Base-by-base conservation (phyloP, 345 rosid genomes). In the Crucihimalaya himalaica region DNA sequence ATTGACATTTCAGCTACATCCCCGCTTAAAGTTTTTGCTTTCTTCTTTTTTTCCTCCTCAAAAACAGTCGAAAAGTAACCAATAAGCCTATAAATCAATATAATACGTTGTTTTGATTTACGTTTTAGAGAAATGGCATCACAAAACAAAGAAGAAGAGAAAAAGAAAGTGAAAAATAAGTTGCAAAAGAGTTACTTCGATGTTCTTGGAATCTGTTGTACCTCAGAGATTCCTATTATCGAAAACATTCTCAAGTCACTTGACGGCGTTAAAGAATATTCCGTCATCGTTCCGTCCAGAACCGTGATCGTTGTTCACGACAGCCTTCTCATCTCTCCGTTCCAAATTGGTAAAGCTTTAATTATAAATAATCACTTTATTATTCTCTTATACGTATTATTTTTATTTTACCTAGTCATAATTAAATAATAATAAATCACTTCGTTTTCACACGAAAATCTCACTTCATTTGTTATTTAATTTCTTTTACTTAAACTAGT, bases 271-370 rank as follows among this genome's bases (percentile, higher is more conserved):
- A 81, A 84, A 55, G 88, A 92, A 43, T 77, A 72, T 27, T 82
- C 91, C 8, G 96, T 95, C 42, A 82, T 90, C 63, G 94, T 95
- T 12, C 88, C 97, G 3, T 72, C 97, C 0, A 86, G 86, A 80
- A 95, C 99, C 0, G 92, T 92, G 71, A 86, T 92, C 46, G 99
- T 95, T 16, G 74, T 95, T n/a, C 99, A 95, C 72, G 99, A 95
- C 70, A 29, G 48, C 45, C 84, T 80, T 72, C 74, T 88, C 66
- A 61, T 88, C 68, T 86, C 99, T 21, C 97, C 86, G 40, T 84
- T 66, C 15, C 87, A 95, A 83, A 92, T 95, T 25, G 97, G 99
- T 95, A 88, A 63, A 48, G 28, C 50, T 13, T 40, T 13, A 39
- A 39, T 32, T 32, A 32, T 7, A 32, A 6, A 32, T 1, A 14